These are phyloP conservation scores for Verbena officinalis DNA, from an alignment of 257 asterid genomes.

Conservation along the genomic window DNA sequence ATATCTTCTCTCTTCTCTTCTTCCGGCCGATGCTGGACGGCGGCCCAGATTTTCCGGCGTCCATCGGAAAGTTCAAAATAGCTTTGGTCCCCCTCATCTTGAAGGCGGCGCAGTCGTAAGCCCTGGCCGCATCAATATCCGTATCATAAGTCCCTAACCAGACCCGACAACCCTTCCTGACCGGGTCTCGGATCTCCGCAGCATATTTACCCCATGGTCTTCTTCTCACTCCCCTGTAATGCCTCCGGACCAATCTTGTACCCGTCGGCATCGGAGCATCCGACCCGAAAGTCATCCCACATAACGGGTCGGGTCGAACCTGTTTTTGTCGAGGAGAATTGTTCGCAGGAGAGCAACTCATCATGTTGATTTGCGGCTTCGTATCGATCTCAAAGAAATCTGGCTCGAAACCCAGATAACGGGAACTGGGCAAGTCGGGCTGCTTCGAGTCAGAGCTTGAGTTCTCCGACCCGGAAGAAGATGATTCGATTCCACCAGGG, in stretches of 20 bases:
- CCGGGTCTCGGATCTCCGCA: constrained; percentile 86
- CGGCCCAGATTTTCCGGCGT: constrained; percentile 68
- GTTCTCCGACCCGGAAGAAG: constrained; percentile 42
- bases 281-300: constrained; percentile 4
- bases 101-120: constrained; percentile 86
- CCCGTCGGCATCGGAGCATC: background rate
- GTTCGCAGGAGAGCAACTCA: background rate
- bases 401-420: constrained; percentile 21
- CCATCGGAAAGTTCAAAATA: constrained; percentile 75
- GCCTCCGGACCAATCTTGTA: constrained; percentile 29
- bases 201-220: constrained; percentile 96
- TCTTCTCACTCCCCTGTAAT: constrained; percentile 78
- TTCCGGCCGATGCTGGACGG: constrained; percentile 52
- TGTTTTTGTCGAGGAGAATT: background rate
- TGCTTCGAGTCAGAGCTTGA: constrained; percentile 34
- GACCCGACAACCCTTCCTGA: constrained; percentile 70
- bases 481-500: constrained; percentile 31
- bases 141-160: constrained; percentile 84
- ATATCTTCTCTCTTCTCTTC: constrained; percentile 40
- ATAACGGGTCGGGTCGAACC: constrained; percentile 28
- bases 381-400: constrained; percentile 36
- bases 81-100: constrained; percentile 85
- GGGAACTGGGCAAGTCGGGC: constrained; percentile 31
- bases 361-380: constrained; percentile 22
- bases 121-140: constrained; percentile 80